Evolutionary conservation across 2,329 filamentous ascomycete genomes (phyloP).

Genomic region (Apiospora koreana): DNA sequence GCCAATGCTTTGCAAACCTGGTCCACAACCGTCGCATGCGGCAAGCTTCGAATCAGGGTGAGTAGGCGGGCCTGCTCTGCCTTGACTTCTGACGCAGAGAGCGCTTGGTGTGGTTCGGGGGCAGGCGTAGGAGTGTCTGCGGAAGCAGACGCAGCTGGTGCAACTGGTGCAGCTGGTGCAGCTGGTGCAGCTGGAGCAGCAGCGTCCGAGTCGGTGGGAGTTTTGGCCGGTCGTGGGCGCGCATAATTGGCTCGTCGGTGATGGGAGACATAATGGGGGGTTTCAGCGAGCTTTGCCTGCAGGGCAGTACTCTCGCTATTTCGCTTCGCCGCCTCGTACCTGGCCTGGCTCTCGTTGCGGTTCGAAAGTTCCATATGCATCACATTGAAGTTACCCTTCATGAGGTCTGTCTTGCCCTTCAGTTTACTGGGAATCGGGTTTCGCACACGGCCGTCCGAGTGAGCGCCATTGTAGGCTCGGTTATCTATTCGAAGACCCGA

Average conservation of each 20-base stretch:
- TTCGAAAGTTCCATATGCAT: conserved; percentile 60
- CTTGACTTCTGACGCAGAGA: conserved; percentile 53
- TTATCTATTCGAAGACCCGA: conserved; percentile 16
- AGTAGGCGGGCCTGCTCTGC: conserved; percentile 61
- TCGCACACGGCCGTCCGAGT: conserved; percentile 50
- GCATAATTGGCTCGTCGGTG: conserved; percentile 42
- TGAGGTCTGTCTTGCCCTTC: conserved; percentile 57
- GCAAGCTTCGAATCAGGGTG: conserved; percentile 55
- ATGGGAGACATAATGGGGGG: conserved; percentile 54
- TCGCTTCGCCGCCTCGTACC: conserved; percentile 58
- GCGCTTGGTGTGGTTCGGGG: conserved; percentile 20
- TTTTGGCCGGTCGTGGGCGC: conserved; percentile 24
- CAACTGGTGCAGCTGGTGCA: conserved; percentile 13
- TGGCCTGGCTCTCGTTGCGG: conserved; percentile 46
- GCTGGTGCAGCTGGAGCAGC: conserved; percentile 14
- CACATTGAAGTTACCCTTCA: conserved; percentile 62
- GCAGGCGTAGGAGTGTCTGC: conserved; percentile 7
- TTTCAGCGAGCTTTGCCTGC: conserved; percentile 57
- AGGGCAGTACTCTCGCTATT: conserved; percentile 63
- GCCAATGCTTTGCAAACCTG: conserved; percentile 63
- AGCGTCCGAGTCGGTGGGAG: not conserved
- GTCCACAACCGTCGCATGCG: conserved; percentile 59
- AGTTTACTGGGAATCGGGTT: conserved; percentile 64
- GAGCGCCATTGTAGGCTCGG: conserved; percentile 18
- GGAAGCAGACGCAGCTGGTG: conserved; percentile 14